Evolutionary conservation across 2,329 filamentous ascomycete species (phyloP).

Genomic region (Ophioceras dolichostomum): DNA sequence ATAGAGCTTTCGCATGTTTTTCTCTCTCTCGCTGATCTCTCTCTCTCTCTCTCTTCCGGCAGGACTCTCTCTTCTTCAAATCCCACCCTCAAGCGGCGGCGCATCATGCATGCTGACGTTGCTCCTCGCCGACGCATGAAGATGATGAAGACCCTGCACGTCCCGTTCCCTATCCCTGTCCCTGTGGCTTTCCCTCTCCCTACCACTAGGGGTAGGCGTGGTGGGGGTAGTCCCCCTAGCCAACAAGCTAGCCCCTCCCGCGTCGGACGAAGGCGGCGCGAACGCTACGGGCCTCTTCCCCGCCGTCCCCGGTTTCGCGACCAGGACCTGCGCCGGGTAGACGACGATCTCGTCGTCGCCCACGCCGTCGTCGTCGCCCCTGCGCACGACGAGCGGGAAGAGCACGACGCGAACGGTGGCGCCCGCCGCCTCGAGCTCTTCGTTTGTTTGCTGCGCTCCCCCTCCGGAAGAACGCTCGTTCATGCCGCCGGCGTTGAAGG

Average conservation of each 20-base stretch:
- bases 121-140: constrained; percentile 16
- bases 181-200: too few species aligned
- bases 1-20: too few species aligned
- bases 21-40: too few species aligned
- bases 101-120: constrained; percentile 20
- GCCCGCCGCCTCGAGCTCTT: constrained; percentile 64
- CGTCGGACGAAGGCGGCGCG: constrained; percentile 37
- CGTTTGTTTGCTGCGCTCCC: constrained; percentile 27
- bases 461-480: constrained; percentile 69
- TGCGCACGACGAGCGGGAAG: constrained; percentile 93
- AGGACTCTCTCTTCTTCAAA: too few species aligned
- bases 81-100: constrained; percentile 15
- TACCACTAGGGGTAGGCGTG: constrained; percentile 8
- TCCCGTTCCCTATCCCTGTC: too few species aligned
- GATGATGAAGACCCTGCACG: too few species aligned
- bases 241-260: constrained; percentile 25
- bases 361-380: constrained; percentile 76
- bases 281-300: constrained; percentile 12
- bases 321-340: constrained; percentile 84
- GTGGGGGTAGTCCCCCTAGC: not conserved
- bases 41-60: too few species aligned
- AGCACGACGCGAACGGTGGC: constrained; percentile 83
- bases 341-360: constrained; percentile 94
- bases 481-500: constrained; percentile 91
- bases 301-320: constrained; percentile 40